phyloP scores from a whole-genome alignment of 2,329 filamentous ascomycete species.

The Balansia obtecta region DNA sequence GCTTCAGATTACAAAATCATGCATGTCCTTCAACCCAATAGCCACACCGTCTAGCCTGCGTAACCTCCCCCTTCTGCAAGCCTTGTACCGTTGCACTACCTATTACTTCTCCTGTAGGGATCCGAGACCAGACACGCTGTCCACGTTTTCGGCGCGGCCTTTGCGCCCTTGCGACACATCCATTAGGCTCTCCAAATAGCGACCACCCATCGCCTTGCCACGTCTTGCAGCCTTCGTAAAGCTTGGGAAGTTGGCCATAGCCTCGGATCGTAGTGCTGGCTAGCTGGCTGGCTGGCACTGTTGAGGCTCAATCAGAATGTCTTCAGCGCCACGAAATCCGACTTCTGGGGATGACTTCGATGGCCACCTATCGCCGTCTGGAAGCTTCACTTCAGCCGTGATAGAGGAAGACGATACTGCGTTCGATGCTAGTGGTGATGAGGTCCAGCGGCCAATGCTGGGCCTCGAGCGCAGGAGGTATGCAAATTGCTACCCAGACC shows the following conservation, averaged over 20 bases:
- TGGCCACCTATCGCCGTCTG: conserved; percentile 27
- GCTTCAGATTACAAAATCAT: too few species aligned
- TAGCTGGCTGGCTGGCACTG: not conserved
- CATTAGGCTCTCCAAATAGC: too few species aligned
- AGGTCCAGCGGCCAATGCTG: conserved; percentile 15
- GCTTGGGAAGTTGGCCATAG: not conserved
- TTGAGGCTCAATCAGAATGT: not conserved
- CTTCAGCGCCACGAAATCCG: conserved; percentile 21
- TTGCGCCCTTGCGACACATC: not conserved
- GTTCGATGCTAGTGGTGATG: conserved; percentile 26
- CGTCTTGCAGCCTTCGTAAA: not conserved
- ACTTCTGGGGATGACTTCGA: conserved; percentile 35
- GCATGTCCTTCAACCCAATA: too few species aligned
- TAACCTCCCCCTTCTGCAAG: not conserved
- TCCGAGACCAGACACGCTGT: too few species aligned
- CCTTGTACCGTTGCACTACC: not conserved
- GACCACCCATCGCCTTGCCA: not conserved
- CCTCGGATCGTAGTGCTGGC: not conserved
- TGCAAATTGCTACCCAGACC: not conserved
- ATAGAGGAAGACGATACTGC: conserved; percentile 33
- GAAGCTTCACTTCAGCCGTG: conserved; percentile 30
- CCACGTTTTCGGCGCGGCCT: too few species aligned
- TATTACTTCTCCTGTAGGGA: too few species aligned
- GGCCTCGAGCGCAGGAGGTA: conserved; percentile 19
- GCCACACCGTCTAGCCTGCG: too few species aligned